These are phyloP conservation scores for Detonula confervacea DNA, from an alignment of 352 stramenopile genomes.

Conservation along the genomic window DNA sequence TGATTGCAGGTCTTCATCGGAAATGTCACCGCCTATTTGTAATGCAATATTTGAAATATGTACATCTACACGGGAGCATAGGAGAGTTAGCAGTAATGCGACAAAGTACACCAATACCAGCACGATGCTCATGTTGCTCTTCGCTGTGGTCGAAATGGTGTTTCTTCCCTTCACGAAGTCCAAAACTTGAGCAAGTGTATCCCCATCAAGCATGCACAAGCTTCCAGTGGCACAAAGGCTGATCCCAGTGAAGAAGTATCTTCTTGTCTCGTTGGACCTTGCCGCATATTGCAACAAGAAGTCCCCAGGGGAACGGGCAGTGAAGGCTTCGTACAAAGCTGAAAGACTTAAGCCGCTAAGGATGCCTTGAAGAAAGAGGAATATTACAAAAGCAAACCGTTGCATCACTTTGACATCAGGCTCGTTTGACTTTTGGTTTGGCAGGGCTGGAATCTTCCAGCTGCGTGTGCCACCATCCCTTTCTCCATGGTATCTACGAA, in stretches of 20 bases:
- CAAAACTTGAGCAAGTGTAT: conserved; percentile 3
- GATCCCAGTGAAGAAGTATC: conserved; percentile 39
- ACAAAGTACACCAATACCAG: conserved; percentile 15
- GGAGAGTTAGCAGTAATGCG: conserved; percentile 21
- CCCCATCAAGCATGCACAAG: conserved; percentile 30
- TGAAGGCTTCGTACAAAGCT: conserved; percentile 33
- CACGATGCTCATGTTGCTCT: conserved; percentile 8
- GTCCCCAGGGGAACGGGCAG: neutral
- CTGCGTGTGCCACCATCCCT: conserved; percentile 2
- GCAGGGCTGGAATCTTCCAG: conserved; percentile 14
- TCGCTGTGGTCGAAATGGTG: neutral
- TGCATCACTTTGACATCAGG: neutral
- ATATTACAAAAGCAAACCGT: neutral
- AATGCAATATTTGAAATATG: conserved; percentile 13
- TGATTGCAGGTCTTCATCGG: conserved; percentile 14
- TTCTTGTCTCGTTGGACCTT: conserved; percentile 23
- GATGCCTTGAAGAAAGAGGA: conserved; percentile 42
- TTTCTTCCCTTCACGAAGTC: conserved; percentile 8
- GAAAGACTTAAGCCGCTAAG: conserved; percentile 37
- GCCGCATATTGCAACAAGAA: conserved; percentile 26
- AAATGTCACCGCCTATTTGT: neutral
- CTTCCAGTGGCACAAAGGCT: conserved; percentile 23
- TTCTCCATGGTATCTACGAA: conserved; percentile 12
- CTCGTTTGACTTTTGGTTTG: neutral
- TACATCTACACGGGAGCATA: conserved; percentile 32